Conservation (phyloP, 1,139 yeast species). For the Hemisphaericaspora xylanilytica region DNA sequence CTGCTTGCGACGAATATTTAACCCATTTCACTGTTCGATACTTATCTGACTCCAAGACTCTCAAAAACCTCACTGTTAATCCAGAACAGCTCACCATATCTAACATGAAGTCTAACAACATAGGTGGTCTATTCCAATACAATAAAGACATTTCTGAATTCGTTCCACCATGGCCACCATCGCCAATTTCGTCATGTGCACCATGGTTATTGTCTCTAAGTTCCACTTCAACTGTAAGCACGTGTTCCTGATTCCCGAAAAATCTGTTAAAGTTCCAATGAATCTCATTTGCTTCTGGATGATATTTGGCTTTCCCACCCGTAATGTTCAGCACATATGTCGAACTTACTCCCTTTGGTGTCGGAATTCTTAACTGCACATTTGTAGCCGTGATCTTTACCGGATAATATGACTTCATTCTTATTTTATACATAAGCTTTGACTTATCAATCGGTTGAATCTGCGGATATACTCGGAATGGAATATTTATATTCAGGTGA, state of each 20-base stretch:
- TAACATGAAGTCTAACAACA: conserved; percentile 64
- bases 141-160: conserved; percentile 12
- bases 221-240: conserved; percentile 52
- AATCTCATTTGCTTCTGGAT: conserved; percentile 62
- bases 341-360: conserved; percentile 61
- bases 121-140: conserved; percentile 74
- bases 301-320: conserved; percentile 64
- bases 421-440: conserved; percentile 55
- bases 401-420: conserved; percentile 63
- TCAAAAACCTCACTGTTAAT: conserved; percentile 67
- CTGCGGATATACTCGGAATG: conserved; percentile 67
- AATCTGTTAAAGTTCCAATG: conserved; percentile 72
- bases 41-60: conserved; percentile 62
- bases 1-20: conserved; percentile 69
- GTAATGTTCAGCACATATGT: conserved; percentile 49
- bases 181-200: no score
- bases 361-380: conserved; percentile 64
- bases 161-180: conserved; percentile 3
- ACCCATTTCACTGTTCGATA: conserved; percentile 87
- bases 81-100: conserved; percentile 83
- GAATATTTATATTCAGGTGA: conserved; percentile 58
- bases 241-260: conserved; percentile 63
- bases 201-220: conserved; percentile 16
- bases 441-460: conserved; percentile 52
- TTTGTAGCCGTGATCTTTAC: conserved; percentile 62